Evolutionary conservation across 352 stramenopile species (phyloP), one percentile per base, ranked within the genome.

Genomic region (Globisporangium spiculum): DNA sequence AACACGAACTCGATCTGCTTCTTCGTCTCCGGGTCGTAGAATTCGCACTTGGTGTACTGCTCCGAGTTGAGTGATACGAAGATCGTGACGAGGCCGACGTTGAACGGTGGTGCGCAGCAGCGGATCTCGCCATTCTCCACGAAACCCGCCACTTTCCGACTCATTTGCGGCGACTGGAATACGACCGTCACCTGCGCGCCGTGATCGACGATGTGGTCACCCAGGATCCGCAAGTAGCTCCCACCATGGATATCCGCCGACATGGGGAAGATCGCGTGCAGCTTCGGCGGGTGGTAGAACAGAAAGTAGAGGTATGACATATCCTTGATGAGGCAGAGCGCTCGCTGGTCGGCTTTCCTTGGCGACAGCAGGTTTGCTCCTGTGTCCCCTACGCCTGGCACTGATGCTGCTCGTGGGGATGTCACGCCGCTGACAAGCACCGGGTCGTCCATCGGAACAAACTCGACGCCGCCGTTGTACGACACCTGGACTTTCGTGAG

Each of bases 401-500:
- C 24, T 34, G 56, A 18, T 32, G 44, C 30, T 24, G 4, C 30
- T 26, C 53, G 53, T 48, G 66, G 66, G 4, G 66, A 71, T 8
- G 50, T 57, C 20, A 67, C 1, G 9, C 58, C 52, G 27, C 30
- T 9, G 8, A 61, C 56, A 48, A 63, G 5, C 16, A 67, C 30
- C 10, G 65, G 36, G 8, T 74, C 75, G 44, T 81, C 74, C 3
- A 50, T 56, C 3, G 81, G 81, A 10, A 84, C 71, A 53, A 82
- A 90, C 44, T 86, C 85, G 24, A 76, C 68, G 5, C 86, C 84
- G 36, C 67, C 72, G 46, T 94, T 86, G 52, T 86, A 84, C 4
- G 84, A 92, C 16, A 94, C 75, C 66, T 92, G 84, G 0, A 94
- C 72, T 57, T 90, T 88, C 1, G 84, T 92, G 22, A 93, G 75